Conservation (phyloP, 345 rosid genomes). For the Firmiana major region DNA sequence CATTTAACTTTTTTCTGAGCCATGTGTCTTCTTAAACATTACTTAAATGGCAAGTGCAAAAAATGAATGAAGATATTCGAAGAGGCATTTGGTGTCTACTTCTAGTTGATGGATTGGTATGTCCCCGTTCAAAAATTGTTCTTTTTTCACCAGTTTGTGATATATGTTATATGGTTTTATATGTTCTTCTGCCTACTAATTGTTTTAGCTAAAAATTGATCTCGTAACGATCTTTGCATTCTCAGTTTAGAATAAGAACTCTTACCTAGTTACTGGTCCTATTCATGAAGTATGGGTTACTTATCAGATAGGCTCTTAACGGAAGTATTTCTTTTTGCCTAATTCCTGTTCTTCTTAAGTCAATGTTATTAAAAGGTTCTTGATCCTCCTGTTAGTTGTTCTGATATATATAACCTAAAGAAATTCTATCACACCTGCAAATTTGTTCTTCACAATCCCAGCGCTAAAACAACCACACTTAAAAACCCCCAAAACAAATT, state of each 20-base stretch:
- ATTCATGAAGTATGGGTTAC: not conserved
- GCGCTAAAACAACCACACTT: too few relatives aligned
- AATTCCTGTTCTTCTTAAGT: not conserved
- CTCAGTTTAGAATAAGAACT: not conserved
- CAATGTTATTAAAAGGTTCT: not conserved
- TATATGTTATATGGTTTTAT: not conserved
- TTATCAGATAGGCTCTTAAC: not conserved
- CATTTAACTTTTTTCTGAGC: not conserved
- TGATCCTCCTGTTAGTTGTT: not conserved
- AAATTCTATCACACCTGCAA: too few relatives aligned
- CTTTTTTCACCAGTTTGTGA: not conserved
- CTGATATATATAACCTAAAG: too few relatives aligned
- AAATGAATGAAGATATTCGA: not conserved
- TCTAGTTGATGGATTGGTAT: not conserved
- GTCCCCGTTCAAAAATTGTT: not conserved
- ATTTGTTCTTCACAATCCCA: too few relatives aligned
- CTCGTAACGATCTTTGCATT: not conserved
- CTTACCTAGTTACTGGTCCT: not conserved
- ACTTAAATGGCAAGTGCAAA: not conserved
- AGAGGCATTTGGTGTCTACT: not conserved
- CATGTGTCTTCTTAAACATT: not conserved
- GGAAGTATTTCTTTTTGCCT: not conserved
- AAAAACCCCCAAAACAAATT: too few relatives aligned
- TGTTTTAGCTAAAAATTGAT: constrained; percentile 3
- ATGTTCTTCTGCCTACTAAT: not conserved